Percentiles rank a stretch among this genome's conserved stretches.
These are phyloP conservation scores for Flammula alnicola DNA, from an alignment of 1,284 basidiomycete genomes.

Conservation along the genomic window DNA sequence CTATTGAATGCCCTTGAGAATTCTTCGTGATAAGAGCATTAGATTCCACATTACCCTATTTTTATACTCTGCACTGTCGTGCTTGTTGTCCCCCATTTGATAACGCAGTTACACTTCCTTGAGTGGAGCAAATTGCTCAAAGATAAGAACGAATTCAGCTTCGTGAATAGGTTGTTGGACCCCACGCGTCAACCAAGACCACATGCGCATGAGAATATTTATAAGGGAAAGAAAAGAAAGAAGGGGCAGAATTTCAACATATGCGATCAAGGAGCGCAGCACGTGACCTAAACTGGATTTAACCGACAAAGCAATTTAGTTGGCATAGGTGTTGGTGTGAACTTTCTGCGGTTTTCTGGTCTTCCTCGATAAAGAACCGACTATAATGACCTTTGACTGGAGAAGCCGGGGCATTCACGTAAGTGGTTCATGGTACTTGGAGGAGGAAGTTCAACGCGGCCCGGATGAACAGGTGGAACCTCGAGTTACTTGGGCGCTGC, in stretches of 20 bases:
- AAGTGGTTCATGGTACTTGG: too few relatives aligned
- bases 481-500: too few relatives aligned
- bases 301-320: too few relatives aligned
- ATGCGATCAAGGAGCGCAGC: conserved; percentile 10
- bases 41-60: neutral
- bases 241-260: neutral
- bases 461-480: too few relatives aligned
- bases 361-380: too few relatives aligned
- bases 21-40: neutral
- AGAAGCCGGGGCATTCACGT: too few relatives aligned
- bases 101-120: neutral
- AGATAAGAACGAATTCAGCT: conserved; percentile 12
- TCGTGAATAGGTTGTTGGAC: conserved; percentile 5
- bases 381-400: too few relatives aligned
- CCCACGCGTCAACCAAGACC: conserved; percentile 14
- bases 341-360: too few relatives aligned
- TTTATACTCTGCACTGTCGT: conserved; percentile 3
- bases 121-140: neutral
- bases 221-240: neutral
- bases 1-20: neutral
- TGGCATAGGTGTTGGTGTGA: too few relatives aligned
- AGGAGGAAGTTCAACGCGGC: too few relatives aligned
- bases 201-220: conserved; percentile 20
- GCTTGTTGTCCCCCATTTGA: neutral
- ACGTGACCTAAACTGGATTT: conserved; percentile 10